Percentiles rank a stretch among this genome's conserved stretches.
phyloP scores from a whole-genome alignment of 2,329 filamentous ascomycete genomes.

The Penicillium sp. region DNA sequence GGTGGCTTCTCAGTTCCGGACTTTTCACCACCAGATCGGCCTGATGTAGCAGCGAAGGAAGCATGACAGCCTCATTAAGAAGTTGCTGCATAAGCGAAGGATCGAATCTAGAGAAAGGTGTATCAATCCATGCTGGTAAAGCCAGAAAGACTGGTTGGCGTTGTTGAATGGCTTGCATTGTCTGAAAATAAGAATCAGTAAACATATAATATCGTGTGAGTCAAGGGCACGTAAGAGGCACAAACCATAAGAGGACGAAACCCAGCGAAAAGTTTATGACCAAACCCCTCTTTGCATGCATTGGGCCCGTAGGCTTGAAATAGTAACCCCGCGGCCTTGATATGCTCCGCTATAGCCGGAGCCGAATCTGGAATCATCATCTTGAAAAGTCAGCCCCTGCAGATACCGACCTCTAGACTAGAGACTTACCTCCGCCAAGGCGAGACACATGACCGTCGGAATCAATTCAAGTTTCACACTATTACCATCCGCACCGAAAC shows the following conservation, averaged over 20 bases:
- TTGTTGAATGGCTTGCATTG: background rate
- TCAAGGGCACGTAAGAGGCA: background rate
- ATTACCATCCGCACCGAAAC: background rate
- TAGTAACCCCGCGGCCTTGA: background rate
- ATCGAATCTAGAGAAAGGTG: background rate
- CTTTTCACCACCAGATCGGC: background rate
- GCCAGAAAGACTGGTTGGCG: background rate
- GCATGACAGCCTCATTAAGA: background rate
- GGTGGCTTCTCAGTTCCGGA: background rate
- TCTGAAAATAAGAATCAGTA: background rate
- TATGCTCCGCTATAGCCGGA: background rate
- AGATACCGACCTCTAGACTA: no score
- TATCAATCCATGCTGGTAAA: background rate
- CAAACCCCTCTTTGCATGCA: background rate
- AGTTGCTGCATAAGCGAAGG: conserved; percentile 1
- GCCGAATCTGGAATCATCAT: background rate
- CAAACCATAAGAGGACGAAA: background rate
- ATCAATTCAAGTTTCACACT: background rate
- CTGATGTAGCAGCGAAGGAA: background rate
- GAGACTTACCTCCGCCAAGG: background rate
- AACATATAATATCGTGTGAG: background rate
- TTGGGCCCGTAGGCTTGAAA: background rate
- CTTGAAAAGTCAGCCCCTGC: background rate
- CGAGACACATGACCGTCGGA: background rate
- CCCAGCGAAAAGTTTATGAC: background rate